Percentiles rank a stretch among this genome's conserved stretches.
Conservation (phyloP, 1,139 yeast genomes). For the Nakaseomyces uthaithaninus region DNA sequence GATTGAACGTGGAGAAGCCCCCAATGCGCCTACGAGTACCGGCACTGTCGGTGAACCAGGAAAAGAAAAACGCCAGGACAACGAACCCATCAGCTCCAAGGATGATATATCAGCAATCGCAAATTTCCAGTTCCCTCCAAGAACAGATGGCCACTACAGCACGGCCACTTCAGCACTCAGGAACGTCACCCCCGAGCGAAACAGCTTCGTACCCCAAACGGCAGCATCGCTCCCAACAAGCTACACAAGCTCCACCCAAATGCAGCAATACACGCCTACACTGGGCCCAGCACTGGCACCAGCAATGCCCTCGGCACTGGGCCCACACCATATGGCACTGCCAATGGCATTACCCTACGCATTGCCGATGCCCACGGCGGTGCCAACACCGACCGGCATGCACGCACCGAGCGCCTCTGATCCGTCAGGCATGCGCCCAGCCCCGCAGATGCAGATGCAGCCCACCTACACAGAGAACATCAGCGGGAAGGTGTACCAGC, state of each 20-base stretch:
- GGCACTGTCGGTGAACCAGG: no score
- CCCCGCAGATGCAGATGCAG: no score
- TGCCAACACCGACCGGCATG: not conserved
- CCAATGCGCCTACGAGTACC: no score
- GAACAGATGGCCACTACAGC: not conserved
- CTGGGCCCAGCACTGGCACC: no score
- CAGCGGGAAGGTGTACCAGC: not conserved
- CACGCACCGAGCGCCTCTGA: not conserved
- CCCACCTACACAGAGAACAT: not conserved
- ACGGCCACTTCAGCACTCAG: not conserved
- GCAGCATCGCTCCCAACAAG: not conserved
- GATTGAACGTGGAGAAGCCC: not conserved
- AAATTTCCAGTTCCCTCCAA: slow-evolving; percentile 7
- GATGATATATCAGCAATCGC: not conserved
- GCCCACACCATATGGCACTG: no score
- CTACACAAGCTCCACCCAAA: not conserved
- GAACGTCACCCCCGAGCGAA: no score
- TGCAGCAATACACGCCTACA: no score
- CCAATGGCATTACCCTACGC: no score
- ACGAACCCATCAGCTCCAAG: not conserved
- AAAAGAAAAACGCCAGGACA: not conserved
- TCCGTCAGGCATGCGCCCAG: slow-evolving; percentile 2
- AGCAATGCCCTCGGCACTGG: no score
- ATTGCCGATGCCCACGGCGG: no score
- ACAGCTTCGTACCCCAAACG: no score